Evolutionary conservation across 2,329 filamentous ascomycete genomes (phyloP).

Genomic region (Diplocarpon mali): DNA sequence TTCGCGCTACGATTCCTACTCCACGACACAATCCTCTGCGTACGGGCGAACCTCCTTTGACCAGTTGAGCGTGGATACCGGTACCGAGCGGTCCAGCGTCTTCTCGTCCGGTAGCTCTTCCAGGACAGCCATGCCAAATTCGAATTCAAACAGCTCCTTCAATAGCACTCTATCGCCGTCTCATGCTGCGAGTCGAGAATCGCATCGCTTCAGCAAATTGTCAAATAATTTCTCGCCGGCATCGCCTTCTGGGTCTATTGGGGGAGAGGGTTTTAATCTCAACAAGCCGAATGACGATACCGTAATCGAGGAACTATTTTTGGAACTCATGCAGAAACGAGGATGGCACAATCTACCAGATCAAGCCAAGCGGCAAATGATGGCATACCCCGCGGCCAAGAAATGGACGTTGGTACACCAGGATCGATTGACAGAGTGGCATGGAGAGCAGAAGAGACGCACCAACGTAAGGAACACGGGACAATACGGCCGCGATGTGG

Average conservation of each 20-base stretch:
- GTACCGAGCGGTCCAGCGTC: conserved; percentile 43
- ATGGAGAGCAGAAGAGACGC: conserved; percentile 84
- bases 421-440: conserved; percentile 84
- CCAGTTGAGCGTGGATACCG: conserved; percentile 53
- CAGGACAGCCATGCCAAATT: conserved; percentile 41
- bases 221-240: conserved; percentile 24
- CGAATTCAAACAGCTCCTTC: conserved; percentile 47
- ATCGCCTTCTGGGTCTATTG: conserved; percentile 14
- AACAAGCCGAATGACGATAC: conserved; percentile 69
- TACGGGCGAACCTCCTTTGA: conserved; percentile 42
- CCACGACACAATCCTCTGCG: conserved; percentile 29
- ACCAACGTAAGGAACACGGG: conserved; percentile 61
- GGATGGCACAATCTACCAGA: conserved; percentile 97
- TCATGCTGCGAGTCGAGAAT: conserved; percentile 32
- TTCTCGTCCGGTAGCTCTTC: conserved; percentile 45
- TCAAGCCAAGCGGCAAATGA: conserved; percentile 89
- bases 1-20: conserved; percentile 54
- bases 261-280: conserved; percentile 41
- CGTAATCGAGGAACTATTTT: conserved; percentile 82
- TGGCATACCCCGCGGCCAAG: conserved; percentile 85
- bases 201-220: conserved; percentile 46
- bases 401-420: conserved; percentile 98
- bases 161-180: conserved; percentile 36
- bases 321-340: conserved; percentile 91
- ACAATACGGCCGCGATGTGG: conserved; percentile 56